A percentile compares a stretch with the other conserved stretches of the same genome.
Evolutionary conservation across 805 yeast species (phyloP).

Genomic region (Debaryomyces hansenii): DNA sequence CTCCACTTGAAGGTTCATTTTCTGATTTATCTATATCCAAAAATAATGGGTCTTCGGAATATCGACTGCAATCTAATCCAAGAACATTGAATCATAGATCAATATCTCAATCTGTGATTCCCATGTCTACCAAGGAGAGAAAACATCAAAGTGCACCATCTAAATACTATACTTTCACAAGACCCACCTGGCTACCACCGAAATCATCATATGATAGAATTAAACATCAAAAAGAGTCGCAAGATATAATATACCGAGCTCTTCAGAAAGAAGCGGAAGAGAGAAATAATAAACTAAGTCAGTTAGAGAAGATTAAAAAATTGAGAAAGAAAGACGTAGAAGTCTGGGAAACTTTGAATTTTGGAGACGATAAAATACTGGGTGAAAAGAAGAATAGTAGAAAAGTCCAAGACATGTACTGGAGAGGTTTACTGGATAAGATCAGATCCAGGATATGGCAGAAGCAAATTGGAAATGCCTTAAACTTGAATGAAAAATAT

Average conservation of each 20-base stretch:
- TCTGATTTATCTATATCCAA: background rate
- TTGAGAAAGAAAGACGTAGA: constrained; percentile 35
- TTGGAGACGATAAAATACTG: constrained; percentile 9
- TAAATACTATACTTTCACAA: constrained; percentile 38
- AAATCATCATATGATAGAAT: constrained; percentile 52
- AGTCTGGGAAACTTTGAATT: constrained; percentile 16
- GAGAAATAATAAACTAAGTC: constrained; percentile 26
- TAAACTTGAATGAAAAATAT: constrained; percentile 10
- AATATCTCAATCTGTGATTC: background rate
- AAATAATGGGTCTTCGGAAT: background rate
- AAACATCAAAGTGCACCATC: background rate
- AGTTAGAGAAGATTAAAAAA: constrained; percentile 30
- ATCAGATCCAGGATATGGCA: constrained; percentile 54
- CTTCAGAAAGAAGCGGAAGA: constrained; percentile 36
- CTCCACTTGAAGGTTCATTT: constrained; percentile 1
- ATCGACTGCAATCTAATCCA: background rate
- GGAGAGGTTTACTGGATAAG: constrained; percentile 23
- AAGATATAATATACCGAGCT: constrained; percentile 42
- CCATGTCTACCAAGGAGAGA: background rate
- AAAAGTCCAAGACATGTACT: constrained; percentile 14
- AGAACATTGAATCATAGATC: background rate
- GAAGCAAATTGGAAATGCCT: constrained; percentile 36
- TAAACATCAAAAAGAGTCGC: constrained; percentile 56
- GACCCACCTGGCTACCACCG: constrained; percentile 70
- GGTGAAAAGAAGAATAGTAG: background rate